These are phyloP conservation scores for Volvox reticuliferus DNA, from an alignment of 139 green algal species.

Conservation along the genomic window DNA sequence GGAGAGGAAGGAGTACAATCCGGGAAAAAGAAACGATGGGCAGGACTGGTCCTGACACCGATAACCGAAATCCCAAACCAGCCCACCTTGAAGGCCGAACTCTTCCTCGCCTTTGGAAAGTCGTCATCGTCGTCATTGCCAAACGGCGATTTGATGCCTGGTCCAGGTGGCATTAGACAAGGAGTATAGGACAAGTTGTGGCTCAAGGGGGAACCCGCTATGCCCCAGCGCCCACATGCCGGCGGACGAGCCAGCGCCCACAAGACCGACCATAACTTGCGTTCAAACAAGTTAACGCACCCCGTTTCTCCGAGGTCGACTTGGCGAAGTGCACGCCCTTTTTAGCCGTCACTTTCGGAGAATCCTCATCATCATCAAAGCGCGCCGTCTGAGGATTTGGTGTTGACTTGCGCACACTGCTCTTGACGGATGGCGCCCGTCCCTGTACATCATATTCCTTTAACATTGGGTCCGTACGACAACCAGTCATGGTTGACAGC, in stretches of 20 bases:
- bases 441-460: background rate
- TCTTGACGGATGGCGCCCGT: background rate
- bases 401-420: conserved; percentile 33
- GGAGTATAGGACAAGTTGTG: background rate
- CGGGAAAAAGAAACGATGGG: too few relatives aligned
- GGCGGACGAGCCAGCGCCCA: too few relatives aligned
- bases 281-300: background rate
- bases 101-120: background rate
- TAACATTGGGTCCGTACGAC: background rate
- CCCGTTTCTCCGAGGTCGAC: background rate
- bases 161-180: background rate
- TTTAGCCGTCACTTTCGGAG: conserved; percentile 3
- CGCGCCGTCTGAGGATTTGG: background rate
- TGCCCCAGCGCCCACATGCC: too few relatives aligned
- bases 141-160: background rate
- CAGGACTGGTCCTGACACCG: too few relatives aligned
- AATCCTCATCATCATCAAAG: conserved; percentile 37
- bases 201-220: too few relatives aligned
- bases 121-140: conserved; percentile 27
- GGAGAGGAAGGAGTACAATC: too few relatives aligned
- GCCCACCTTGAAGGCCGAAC: background rate
- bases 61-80: too few relatives aligned
- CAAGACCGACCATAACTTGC: background rate
- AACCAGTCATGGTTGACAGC: background rate
- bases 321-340: background rate